Conservation (phyloP, 2,329 filamentous ascomycete genomes). For the Parasarocladium wereldwijsianum region DNA sequence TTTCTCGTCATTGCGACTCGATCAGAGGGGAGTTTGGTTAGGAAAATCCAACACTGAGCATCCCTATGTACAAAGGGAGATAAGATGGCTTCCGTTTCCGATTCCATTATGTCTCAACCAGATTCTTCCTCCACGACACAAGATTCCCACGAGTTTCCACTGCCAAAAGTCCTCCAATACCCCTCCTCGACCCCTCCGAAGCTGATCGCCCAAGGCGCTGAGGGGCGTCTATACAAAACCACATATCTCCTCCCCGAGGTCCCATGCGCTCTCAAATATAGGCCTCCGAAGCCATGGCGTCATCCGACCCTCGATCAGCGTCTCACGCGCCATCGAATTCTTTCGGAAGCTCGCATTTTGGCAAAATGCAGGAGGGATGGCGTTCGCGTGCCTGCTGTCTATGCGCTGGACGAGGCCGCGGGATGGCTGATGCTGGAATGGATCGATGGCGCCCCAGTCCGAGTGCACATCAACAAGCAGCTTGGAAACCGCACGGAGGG, state of each 20-base stretch:
- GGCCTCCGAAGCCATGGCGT: conserved; percentile 80
- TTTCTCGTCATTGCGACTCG: no score
- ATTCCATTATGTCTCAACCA: no score
- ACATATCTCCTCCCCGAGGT: conserved; percentile 55
- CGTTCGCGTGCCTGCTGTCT: conserved; percentile 67
- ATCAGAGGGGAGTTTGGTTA: no score
- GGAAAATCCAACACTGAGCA: no score
- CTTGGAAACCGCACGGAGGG: conserved; percentile 32
- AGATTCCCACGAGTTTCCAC: conserved; percentile 25
- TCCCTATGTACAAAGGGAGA: no score
- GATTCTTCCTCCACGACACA: conserved; percentile 2
- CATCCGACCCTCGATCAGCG: conserved; percentile 80
- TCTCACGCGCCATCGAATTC: conserved; percentile 72
- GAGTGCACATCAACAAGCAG: conserved; percentile 54
- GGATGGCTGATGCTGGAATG: conserved; percentile 79
- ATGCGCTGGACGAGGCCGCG: conserved; percentile 47
- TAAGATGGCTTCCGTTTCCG: no score
- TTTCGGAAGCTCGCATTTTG: conserved; percentile 78
- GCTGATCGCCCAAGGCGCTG: conserved; percentile 85
- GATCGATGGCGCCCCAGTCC: conserved; percentile 60
- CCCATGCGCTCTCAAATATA: conserved; percentile 76
- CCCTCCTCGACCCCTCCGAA: conserved; percentile 42
- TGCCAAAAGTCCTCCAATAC: conserved; percentile 51
- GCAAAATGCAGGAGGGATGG: conserved; percentile 66
- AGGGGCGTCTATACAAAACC: conserved; percentile 85